These are phyloP conservation scores for Musa itinerans DNA, from an alignment of 176 grass and related monocot genomes.

Conservation along the genomic window DNA sequence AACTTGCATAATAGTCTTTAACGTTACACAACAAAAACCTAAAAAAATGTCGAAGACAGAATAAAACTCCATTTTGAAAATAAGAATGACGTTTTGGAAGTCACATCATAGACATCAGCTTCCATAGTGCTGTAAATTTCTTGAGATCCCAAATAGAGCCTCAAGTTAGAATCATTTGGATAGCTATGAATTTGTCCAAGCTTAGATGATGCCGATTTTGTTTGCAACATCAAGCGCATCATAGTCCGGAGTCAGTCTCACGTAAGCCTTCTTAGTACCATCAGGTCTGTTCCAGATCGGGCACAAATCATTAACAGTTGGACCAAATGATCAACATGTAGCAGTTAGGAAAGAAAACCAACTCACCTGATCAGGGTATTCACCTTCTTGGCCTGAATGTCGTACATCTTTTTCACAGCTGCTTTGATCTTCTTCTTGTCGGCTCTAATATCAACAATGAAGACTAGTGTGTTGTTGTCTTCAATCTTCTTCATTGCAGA, in stretches of 20 bases:
- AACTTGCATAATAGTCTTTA: too few relatives aligned
- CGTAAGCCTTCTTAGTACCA: neutral
- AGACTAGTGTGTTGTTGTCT: neutral
- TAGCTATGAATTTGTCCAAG: too few relatives aligned
- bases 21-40: too few relatives aligned
- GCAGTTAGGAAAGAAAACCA: neutral
- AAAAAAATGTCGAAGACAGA: too few relatives aligned
- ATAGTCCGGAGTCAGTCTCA: neutral
- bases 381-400: neutral
- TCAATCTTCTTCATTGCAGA: slow-evolving; percentile 1
- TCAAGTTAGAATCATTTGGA: too few relatives aligned
- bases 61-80: too few relatives aligned
- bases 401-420: neutral
- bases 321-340: neutral
- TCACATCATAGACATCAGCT: too few relatives aligned
- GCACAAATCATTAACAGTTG: neutral
- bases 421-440: slow-evolving; percentile 1
- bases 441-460: neutral
- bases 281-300: neutral
- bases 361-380: neutral
- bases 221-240: neutral
- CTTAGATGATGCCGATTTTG: neutral
- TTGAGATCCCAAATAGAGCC: too few relatives aligned
- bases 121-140: too few relatives aligned
- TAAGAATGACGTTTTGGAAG: too few relatives aligned